A percentile compares a stretch with the other conserved stretches of the same genome.
These are phyloP conservation scores for Vickermania ingenoplastis DNA, from an alignment of 208 protist genomes.

Conservation along the genomic window DNA sequence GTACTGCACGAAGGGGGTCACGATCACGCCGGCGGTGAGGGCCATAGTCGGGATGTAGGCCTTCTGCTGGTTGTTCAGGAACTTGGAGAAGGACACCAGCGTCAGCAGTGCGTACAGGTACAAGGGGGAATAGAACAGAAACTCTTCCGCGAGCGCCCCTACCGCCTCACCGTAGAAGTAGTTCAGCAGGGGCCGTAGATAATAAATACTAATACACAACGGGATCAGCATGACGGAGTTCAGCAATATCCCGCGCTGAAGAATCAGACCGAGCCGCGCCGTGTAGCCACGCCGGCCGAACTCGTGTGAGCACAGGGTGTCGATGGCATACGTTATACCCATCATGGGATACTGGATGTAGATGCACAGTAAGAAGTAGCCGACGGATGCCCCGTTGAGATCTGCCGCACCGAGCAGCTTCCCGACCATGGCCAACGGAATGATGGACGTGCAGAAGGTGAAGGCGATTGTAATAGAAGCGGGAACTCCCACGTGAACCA, in stretches of 20 bases:
- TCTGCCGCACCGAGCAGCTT: slow-evolving; percentile 47
- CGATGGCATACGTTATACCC: slow-evolving; percentile 73
- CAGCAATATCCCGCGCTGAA: slow-evolving; percentile 71
- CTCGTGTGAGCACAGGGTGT: slow-evolving; percentile 79
- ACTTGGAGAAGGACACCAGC: slow-evolving; percentile 72
- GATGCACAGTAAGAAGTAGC: slow-evolving; percentile 72
- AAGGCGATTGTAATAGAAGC: slow-evolving; percentile 64
- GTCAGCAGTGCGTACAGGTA: slow-evolving; percentile 55
- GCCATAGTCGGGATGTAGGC: slow-evolving; percentile 71
- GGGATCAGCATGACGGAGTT: slow-evolving; percentile 54
- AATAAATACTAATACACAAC: slow-evolving; percentile 46
- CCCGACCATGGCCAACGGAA: slow-evolving; percentile 72
- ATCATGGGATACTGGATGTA: slow-evolving; percentile 65
- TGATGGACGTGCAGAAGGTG: slow-evolving; percentile 64
- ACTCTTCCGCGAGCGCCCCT: slow-evolving; percentile 37
- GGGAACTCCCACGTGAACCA: slow-evolving; percentile 50
- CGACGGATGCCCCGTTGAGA: slow-evolving; percentile 65
- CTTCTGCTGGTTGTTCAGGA: slow-evolving; percentile 80
- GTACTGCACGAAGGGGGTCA: slow-evolving; percentile 54
- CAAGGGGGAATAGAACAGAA: slow-evolving; percentile 51
- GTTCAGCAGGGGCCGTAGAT: slow-evolving; percentile 27
- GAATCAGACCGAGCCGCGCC: slow-evolving; percentile 56
- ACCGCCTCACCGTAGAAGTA: slow-evolving; percentile 41
- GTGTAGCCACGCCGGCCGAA: slow-evolving; percentile 63
- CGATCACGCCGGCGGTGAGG: slow-evolving; percentile 49